A percentile compares a stretch with the other conserved stretches of the same genome.
phyloP scores from a whole-genome alignment of 2,329 filamentous ascomycete species.

The Chrysosporium keratinophilum region DNA sequence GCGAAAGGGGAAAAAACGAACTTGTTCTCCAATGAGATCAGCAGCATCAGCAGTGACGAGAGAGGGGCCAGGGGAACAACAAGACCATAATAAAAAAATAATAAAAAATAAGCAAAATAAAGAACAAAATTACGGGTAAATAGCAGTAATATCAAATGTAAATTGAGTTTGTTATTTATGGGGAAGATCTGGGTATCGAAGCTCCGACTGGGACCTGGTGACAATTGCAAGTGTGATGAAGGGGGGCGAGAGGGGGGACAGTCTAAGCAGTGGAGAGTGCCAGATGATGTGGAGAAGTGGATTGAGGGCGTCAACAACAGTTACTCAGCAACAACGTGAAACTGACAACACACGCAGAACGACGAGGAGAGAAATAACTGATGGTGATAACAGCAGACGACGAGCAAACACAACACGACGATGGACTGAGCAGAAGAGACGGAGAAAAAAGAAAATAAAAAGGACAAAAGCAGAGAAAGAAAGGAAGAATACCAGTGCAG shows the following conservation, averaged over 20 bases:
- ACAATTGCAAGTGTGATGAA: neutral
- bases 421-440: too few relatives aligned
- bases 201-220: neutral
- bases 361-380: neutral
- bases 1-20: slow-evolving; percentile 1
- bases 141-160: slow-evolving; percentile 6
- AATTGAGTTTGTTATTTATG: slow-evolving; percentile 10
- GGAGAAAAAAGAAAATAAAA: too few relatives aligned
- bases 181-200: slow-evolving; percentile 3
- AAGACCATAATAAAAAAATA: neutral
- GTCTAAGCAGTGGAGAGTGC: neutral
- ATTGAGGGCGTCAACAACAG: neutral
- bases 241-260: too few relatives aligned
- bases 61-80: slow-evolving; percentile 1
- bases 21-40: slow-evolving; percentile 4
- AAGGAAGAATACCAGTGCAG: neutral
- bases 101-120: neutral
- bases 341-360: neutral
- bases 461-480: neutral
- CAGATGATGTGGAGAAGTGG: neutral
- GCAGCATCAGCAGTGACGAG: slow-evolving; percentile 5
- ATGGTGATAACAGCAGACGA: neutral
- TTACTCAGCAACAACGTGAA: neutral
- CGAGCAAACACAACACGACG: neutral
- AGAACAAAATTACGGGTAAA: slow-evolving; percentile 12